Conservation (phyloP, 2,329 filamentous ascomycete species). For the Fusarium robinianum region DNA sequence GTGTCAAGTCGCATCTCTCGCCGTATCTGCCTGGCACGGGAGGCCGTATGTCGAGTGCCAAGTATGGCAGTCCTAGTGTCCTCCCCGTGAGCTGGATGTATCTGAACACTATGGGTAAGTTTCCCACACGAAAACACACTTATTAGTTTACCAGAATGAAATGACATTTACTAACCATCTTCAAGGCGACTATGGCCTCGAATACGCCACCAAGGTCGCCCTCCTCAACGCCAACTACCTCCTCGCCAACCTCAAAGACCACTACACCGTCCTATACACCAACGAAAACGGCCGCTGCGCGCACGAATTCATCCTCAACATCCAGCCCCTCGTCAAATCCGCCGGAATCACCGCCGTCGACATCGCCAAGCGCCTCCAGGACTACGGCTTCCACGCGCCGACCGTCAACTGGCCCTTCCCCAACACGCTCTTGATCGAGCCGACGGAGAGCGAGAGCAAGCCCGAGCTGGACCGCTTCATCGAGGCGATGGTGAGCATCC, state of each 20-base stretch:
- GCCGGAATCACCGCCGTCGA: slow-evolving; percentile 89
- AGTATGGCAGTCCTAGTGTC: too few species aligned
- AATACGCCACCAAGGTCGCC: slow-evolving; percentile 86
- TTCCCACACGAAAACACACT: too few species aligned
- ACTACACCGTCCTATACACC: slow-evolving; percentile 93
- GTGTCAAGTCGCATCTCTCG: slow-evolving; percentile 80
- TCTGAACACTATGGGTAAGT: too few species aligned
- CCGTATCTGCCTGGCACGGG: slow-evolving; percentile 64
- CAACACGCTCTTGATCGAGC: slow-evolving; percentile 97
- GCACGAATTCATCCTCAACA: slow-evolving; percentile 95
- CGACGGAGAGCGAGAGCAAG: slow-evolving; percentile 90
- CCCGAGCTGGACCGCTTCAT: slow-evolving; percentile 93
- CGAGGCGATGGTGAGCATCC: slow-evolving; percentile 92
- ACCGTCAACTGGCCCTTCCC: slow-evolving; percentile 97
- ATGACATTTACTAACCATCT: too few species aligned
- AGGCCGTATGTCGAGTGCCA: too few species aligned
- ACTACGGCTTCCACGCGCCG: slow-evolving; percentile 96
- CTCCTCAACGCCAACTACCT: slow-evolving; percentile 97
- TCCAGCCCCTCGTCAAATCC: slow-evolving; percentile 80
- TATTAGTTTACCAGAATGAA: too few species aligned
- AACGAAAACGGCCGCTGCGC: slow-evolving; percentile 89
- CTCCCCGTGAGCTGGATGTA: slow-evolving; percentile 90
- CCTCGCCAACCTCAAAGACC: slow-evolving; percentile 78
- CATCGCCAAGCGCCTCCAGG: slow-evolving; percentile 92
- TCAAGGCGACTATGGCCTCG: slow-evolving; percentile 73